A percentile compares a stretch with the other conserved stretches of the same genome.
Conservation (phyloP, 75 land plant species). For the Cunninghamia lanceolata region DNA sequence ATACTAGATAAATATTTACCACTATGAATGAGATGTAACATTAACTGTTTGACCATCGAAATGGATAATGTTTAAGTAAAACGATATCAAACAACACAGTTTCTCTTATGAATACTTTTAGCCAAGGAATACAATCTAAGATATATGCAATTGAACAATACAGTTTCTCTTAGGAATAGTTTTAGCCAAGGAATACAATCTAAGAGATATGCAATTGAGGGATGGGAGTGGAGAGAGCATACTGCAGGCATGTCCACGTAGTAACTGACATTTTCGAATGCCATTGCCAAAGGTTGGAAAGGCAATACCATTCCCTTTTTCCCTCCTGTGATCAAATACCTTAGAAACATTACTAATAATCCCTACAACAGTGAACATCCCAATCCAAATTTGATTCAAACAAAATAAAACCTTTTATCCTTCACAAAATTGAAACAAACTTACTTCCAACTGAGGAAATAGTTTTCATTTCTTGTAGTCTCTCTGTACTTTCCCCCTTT, state of each 20-base stretch:
- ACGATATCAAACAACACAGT: no score
- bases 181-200: background rate
- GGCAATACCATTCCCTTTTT: slow-evolving; percentile 38
- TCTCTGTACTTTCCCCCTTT: slow-evolving; percentile 7
- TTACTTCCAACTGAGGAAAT: background rate
- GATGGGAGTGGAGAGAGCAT: slow-evolving; percentile 9
- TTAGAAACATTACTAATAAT: background rate
- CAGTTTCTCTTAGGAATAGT: background rate
- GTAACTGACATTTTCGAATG: slow-evolving; percentile 62
- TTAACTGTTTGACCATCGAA: no score
- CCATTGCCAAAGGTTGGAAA: slow-evolving; percentile 37
- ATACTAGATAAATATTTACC: no score
- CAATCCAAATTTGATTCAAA: background rate
- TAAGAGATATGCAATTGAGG: background rate
- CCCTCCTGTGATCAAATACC: background rate
- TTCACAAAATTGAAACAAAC: background rate
- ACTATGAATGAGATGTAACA: no score
- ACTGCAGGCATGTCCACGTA: slow-evolving; percentile 85
- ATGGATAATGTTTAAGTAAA: no score
- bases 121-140: background rate
- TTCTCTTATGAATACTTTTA: background rate
- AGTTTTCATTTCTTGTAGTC: background rate
- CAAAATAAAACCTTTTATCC: background rate
- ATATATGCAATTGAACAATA: background rate
- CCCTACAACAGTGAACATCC: background rate